phyloP scores from a whole-genome alignment of 2,329 filamentous ascomycete genomes.

The Xylaria sp. region DNA sequence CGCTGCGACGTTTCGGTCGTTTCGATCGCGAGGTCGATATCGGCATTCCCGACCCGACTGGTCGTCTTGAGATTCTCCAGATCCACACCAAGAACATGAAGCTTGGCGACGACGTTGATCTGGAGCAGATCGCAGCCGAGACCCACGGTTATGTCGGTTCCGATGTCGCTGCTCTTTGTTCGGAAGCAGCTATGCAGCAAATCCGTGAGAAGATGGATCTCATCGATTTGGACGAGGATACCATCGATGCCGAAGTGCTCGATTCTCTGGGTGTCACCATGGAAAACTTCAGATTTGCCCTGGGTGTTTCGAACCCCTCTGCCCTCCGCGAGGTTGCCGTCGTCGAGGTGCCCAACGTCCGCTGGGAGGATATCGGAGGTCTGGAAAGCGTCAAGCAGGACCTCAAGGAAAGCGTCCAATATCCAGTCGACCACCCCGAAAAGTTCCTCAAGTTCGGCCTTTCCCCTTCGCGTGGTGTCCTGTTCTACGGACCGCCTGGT shows the following conservation, averaged over 20 bases:
- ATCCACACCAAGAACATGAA: slow-evolving; percentile 99
- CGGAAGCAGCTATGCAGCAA: slow-evolving; percentile 99
- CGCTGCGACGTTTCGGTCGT: slow-evolving; percentile 94
- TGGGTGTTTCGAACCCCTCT: slow-evolving; percentile 97
- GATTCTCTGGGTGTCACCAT: slow-evolving; percentile 98
- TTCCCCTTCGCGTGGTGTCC: slow-evolving; percentile 94
- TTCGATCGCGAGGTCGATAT: slow-evolving; percentile 99
- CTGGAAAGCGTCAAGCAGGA: slow-evolving; percentile 98
- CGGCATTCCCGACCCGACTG: slow-evolving; percentile 95
- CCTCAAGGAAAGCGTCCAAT: slow-evolving; percentile 97
- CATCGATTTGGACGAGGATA: slow-evolving; percentile 98
- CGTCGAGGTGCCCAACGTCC: slow-evolving; percentile 98
- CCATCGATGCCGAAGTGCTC: slow-evolving; percentile 96
- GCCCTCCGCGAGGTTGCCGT: slow-evolving; percentile 98
- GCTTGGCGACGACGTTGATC: slow-evolving; percentile 91
- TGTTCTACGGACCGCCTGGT: slow-evolving; percentile 98
- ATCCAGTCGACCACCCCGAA: slow-evolving; percentile 98
- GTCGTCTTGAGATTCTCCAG: slow-evolving; percentile 96
- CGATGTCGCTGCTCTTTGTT: slow-evolving; percentile 96
- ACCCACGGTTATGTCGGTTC: slow-evolving; percentile 99
- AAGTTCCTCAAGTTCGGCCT: slow-evolving; percentile 99
- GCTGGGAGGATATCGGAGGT: slow-evolving; percentile 99
- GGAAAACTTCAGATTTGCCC: slow-evolving; percentile 99
- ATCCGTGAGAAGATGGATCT: slow-evolving; percentile 99
- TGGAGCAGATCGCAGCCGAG: slow-evolving; percentile 95